Percentiles rank a stretch among this genome's conserved stretches.
phyloP scores from a whole-genome alignment of 2,329 filamentous ascomycete genomes.

The Purpureocillium lavendulum region DNA sequence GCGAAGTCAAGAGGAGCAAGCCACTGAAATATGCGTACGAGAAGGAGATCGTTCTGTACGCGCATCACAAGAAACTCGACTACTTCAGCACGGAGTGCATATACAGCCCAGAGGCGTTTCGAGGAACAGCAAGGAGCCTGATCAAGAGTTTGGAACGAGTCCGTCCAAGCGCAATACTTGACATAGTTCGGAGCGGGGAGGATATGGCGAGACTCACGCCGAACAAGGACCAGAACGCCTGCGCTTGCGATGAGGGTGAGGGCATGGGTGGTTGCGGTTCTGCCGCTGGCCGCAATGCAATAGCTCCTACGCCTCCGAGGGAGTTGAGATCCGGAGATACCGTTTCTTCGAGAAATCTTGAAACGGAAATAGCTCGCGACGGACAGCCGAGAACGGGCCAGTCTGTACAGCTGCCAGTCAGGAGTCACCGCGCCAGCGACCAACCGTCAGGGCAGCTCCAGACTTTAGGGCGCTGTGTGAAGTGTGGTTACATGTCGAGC shows the following conservation, averaged over 20 bases:
- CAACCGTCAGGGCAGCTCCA: constrained; percentile 43
- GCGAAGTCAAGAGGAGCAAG: constrained; percentile 90
- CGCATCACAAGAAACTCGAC: constrained; percentile 91
- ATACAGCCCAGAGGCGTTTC: constrained; percentile 94
- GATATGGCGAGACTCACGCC: constrained; percentile 78
- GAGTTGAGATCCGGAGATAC: constrained; percentile 42
- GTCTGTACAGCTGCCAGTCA: constrained; percentile 25
- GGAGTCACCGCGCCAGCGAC: constrained; percentile 18
- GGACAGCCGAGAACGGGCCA: constrained; percentile 13
- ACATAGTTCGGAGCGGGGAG: constrained; percentile 90
- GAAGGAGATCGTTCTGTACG: constrained; percentile 97
- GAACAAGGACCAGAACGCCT: constrained; percentile 25
- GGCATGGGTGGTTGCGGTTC: constrained; percentile 62
- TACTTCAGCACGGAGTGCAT: constrained; percentile 99
- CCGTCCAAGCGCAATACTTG: constrained; percentile 85
- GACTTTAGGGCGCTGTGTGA: constrained; percentile 72
- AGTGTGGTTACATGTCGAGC: constrained; percentile 92
- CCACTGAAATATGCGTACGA: constrained; percentile 97
- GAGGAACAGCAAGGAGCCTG: constrained; percentile 80
- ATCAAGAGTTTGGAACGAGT: constrained; percentile 96
- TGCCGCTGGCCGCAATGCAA: constrained; percentile 53
- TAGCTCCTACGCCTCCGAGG: constrained; percentile 75
- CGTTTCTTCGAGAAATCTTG: constrained; percentile 13
- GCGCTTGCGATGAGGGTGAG: constrained; percentile 27
- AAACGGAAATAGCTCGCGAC: constrained; percentile 22